These are phyloP conservation scores for Ogataea hybrid DNA, from an alignment of 1,139 yeast genomes.

Conservation along the genomic window DNA sequence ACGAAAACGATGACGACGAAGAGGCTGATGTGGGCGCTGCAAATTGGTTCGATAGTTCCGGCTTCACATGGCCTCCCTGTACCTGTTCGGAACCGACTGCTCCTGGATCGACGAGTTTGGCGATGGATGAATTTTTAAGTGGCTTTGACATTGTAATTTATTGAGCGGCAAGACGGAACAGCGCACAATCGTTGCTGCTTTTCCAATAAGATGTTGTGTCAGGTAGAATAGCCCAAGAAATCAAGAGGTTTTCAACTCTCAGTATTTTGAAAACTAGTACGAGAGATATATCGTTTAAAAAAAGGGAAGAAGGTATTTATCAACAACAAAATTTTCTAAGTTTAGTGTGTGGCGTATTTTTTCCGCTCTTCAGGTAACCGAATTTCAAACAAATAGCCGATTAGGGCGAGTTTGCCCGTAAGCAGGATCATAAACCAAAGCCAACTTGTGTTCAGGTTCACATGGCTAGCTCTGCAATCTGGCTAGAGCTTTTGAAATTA, in stretches of 20 bases:
- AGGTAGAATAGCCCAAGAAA: background rate
- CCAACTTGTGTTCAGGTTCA: no score
- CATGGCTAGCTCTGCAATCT: no score
- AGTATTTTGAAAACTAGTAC: no score
- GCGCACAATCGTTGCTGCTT: background rate
- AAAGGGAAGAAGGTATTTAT: constrained; percentile 3
- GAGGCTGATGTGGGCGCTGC: constrained; percentile 2
- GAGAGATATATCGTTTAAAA: no score
- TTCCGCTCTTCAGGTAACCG: no score
- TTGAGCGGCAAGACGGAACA: constrained; percentile 4
- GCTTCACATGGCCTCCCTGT: background rate
- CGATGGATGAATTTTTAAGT: constrained; percentile 8
- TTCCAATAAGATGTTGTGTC: background rate
- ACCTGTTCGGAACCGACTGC: constrained; percentile 1
- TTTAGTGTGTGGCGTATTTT: constrained; percentile 9
- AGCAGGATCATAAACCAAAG: no score
- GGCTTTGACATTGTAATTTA: constrained; percentile 7
- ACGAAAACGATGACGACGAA: constrained; percentile 8
- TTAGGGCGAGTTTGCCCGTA: no score
- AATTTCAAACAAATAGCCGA: no score
- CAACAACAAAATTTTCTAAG: constrained; percentile 9
- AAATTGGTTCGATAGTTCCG: constrained; percentile 5
- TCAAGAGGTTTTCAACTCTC: no score
- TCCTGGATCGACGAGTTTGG: constrained; percentile 7
- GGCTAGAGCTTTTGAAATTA: no score